A percentile compares a stretch with the other conserved stretches of the same genome.
Conservation (phyloP, 805 yeast genomes). For the Starmera dryadoides region DNA sequence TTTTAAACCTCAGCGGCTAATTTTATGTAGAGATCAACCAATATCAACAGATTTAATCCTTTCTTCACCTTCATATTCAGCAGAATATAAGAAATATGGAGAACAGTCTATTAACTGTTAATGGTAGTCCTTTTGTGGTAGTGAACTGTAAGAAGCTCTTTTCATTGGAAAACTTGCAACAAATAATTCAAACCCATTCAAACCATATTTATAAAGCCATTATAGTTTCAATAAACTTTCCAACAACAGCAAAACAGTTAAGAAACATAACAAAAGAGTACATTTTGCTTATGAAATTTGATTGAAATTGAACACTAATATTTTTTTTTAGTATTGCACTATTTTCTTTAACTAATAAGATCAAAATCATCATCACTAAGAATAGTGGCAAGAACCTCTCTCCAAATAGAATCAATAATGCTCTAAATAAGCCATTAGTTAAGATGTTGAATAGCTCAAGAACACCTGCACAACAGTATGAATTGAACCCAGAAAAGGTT, state of each 20-base stretch:
- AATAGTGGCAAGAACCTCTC: neutral
- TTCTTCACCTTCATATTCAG: neutral
- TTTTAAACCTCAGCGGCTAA: neutral
- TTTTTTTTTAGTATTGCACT: neutral
- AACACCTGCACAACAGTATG: neutral
- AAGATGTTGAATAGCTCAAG: neutral
- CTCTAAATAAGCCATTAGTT: neutral
- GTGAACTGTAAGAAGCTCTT: neutral
- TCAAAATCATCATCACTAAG: neutral
- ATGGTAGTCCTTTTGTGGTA: neutral
- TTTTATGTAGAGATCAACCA: neutral
- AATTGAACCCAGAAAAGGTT: neutral
- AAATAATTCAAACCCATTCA: no score
- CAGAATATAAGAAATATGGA: neutral
- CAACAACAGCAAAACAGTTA: no score
- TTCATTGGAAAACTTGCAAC: no score
- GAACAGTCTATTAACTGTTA: neutral
- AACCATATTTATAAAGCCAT: no score
- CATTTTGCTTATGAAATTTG: no score
- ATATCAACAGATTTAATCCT: neutral
- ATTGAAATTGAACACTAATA: neutral
- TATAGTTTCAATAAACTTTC: no score
- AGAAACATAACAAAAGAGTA: no score
- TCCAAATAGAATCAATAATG: neutral
- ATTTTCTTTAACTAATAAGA: neutral